Evolutionary conservation across 495 filamentous ascomycete species (phyloP).

Genomic region (Aspergillus bridgeri): DNA sequence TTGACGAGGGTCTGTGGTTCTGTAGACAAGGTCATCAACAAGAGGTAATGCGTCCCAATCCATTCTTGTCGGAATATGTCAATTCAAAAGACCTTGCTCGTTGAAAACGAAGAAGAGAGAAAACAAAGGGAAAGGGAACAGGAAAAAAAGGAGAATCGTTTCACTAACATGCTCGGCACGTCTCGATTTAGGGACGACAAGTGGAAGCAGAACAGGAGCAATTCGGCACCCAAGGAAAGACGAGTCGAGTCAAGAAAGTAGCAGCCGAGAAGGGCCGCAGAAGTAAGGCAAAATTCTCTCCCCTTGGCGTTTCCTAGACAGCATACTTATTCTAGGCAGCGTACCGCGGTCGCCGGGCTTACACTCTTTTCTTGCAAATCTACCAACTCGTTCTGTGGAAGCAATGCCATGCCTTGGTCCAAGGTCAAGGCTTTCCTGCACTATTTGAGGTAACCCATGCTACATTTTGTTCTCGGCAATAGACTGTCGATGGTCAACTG

Average conservation of each 20-base stretch:
- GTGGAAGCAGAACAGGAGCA: slow-evolving; percentile 74
- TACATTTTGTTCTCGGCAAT: not conserved
- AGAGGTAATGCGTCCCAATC: slow-evolving; percentile 38
- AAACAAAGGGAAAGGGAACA: no score
- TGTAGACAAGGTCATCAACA: slow-evolving; percentile 66
- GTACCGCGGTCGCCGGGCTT: slow-evolving; percentile 59
- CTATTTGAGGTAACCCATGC: slow-evolving; percentile 55
- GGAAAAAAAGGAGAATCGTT: not conserved
- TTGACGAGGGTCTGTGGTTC: slow-evolving; percentile 63
- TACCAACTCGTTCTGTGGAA: slow-evolving; percentile 83
- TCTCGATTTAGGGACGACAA: slow-evolving; percentile 40
- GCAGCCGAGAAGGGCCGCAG: slow-evolving; percentile 48
- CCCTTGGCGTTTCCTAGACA: not conserved
- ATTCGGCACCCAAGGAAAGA: slow-evolving; percentile 63
- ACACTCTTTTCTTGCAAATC: slow-evolving; percentile 75
- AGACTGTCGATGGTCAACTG: not conserved
- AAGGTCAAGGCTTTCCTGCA: slow-evolving; percentile 56
- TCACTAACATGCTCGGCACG: not conserved
- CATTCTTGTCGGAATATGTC: not conserved
- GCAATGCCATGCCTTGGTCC: slow-evolving; percentile 62
- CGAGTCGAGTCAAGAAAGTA: slow-evolving; percentile 51
- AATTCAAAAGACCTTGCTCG: no score
- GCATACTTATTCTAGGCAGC: slow-evolving; percentile 31
- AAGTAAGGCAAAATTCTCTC: slow-evolving; percentile 31
- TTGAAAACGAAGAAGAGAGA: not conserved